phyloP scores from a whole-genome alignment of 1,139 yeast genomes.

The Trichomonascaceae sp. region DNA sequence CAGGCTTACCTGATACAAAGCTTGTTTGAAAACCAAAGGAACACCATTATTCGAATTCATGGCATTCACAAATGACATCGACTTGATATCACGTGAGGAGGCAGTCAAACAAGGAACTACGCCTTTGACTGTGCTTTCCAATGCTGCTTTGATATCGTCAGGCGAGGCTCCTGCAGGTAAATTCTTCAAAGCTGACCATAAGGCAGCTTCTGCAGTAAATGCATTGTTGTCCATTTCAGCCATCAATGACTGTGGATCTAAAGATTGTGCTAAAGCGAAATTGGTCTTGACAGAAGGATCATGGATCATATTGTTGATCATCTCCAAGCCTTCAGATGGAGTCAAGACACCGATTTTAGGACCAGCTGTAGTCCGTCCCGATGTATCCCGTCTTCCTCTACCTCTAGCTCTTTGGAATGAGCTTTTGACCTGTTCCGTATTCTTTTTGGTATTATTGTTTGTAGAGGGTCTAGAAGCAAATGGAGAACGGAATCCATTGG shows the following conservation, averaged over 20 bases:
- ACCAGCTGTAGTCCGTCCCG: neutral
- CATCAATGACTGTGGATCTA: slow-evolving; percentile 2
- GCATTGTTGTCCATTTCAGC: slow-evolving; percentile 4
- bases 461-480: neutral
- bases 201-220: slow-evolving; percentile 6
- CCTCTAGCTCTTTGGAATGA: neutral
- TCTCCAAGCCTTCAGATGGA: slow-evolving; percentile 5
- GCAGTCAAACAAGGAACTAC: neutral
- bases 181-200: slow-evolving; percentile 5
- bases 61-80: slow-evolving; percentile 7
- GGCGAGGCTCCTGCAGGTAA: neutral
- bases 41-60: slow-evolving; percentile 9
- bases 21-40: slow-evolving; percentile 5
- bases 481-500: neutral
- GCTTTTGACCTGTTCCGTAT: neutral
- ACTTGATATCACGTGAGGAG: neutral
- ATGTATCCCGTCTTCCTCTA: neutral
- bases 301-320: slow-evolving; percentile 4
- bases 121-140: slow-evolving; percentile 6
- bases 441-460: neutral
- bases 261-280: slow-evolving; percentile 3
- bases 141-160: slow-evolving; percentile 2
- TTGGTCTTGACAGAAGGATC: slow-evolving; percentile 4
- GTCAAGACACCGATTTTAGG: neutral
- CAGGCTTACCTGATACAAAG: slow-evolving; percentile 6